These are phyloP conservation scores for Ceratocystis colombiana DNA, from an alignment of 2,329 filamentous ascomycete genomes.

Conservation along the genomic window DNA sequence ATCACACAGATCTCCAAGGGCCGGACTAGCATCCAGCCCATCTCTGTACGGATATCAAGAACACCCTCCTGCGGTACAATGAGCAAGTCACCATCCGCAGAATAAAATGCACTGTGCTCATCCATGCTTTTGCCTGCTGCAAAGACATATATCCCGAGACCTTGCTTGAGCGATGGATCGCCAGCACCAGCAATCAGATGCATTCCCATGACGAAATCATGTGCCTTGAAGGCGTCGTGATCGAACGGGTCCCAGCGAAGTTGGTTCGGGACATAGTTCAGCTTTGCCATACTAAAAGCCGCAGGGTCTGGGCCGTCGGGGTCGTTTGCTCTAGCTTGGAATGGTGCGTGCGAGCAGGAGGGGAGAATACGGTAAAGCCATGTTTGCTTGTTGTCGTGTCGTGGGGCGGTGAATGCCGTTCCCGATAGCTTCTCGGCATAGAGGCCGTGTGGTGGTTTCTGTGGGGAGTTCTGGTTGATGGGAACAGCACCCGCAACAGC, in stretches of 20 bases:
- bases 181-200: constrained; percentile 67
- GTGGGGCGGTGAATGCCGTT: constrained; percentile 59
- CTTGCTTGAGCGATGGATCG: constrained; percentile 63
- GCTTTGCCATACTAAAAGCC: constrained; percentile 34
- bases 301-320: constrained; percentile 27
- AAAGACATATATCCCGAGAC: constrained; percentile 66
- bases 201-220: constrained; percentile 45
- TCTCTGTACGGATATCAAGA: constrained; percentile 61
- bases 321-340: constrained; percentile 37
- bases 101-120: constrained; percentile 61
- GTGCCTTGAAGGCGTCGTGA: constrained; percentile 44
- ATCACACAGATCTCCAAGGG: constrained; percentile 65
- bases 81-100: constrained; percentile 65
- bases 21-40: constrained; percentile 57
- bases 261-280: constrained; percentile 71
- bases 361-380: constrained; percentile 64
- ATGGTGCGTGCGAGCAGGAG: constrained; percentile 51
- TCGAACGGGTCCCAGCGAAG: constrained; percentile 71
- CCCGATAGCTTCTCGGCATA: constrained; percentile 74
- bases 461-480: constrained; percentile 67
- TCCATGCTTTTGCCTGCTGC: constrained; percentile 65
- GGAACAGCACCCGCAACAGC: constrained; percentile 65
- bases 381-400: constrained; percentile 58
- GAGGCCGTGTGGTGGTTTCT: constrained; percentile 66
- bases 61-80: constrained; percentile 61